These are phyloP conservation scores for Prasinococcaceae sp. DNA, from an alignment of 139 green algal species.

Conservation along the genomic window DNA sequence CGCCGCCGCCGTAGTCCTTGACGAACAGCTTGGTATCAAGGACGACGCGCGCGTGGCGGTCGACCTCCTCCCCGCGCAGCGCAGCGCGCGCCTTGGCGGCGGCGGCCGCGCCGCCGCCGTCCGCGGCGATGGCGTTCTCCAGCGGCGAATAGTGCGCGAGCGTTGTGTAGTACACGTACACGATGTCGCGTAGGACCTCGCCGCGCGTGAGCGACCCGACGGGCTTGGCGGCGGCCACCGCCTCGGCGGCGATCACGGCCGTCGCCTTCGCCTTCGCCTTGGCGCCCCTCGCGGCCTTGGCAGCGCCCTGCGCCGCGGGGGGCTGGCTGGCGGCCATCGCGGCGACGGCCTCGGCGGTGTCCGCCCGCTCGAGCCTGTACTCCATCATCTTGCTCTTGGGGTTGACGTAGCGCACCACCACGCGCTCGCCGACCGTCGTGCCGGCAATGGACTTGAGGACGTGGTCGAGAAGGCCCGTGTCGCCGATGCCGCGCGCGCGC, in stretches of 20 bases:
- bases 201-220: neutral
- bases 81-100: too few species aligned
- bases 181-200: conserved; percentile 15
- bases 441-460: conserved; percentile 39
- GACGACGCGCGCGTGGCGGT: too few species aligned
- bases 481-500: conserved; percentile 23
- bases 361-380: conserved; percentile 18
- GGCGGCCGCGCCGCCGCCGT: too few species aligned
- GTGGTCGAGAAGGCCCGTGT: conserved; percentile 45
- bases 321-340: neutral
- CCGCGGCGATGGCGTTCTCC: too few species aligned
- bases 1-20: too few species aligned
- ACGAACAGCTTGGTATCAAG: too few species aligned
- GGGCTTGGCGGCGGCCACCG: too few species aligned
- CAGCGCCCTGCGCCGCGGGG: neutral
- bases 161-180: conserved; percentile 18
- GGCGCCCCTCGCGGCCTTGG: neutral
- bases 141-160: too few species aligned
- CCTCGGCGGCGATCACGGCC: neutral
- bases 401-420: conserved; percentile 17
- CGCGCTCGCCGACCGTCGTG: conserved; percentile 9
- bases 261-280: neutral
- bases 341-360: neutral
- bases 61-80: too few species aligned
- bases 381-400: conserved; percentile 23